Percentiles rank a stretch among this genome's conserved stretches.
Evolutionary conservation across 2,329 filamentous ascomycete genomes (phyloP).

Genomic region (Pestalotiopsis sp.): DNA sequence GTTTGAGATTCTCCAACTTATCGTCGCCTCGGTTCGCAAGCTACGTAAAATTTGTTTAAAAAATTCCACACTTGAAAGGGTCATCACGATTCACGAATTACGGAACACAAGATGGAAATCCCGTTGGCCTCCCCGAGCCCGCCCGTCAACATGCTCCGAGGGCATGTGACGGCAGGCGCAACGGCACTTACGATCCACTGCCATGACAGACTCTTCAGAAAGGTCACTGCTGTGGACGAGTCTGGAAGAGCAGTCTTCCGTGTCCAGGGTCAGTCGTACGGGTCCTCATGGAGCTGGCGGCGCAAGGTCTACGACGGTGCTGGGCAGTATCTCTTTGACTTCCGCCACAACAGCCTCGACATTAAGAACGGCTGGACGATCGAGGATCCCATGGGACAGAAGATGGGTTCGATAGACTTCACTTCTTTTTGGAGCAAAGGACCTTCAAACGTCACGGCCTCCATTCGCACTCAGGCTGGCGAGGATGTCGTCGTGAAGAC

Average conservation of each 20-base stretch:
- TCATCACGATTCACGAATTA: not conserved
- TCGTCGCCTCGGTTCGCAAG: not conserved
- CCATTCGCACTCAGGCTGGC: conserved; percentile 17
- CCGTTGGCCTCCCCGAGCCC: conserved; percentile 12
- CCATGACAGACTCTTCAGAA: conserved; percentile 16
- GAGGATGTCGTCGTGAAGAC: conserved; percentile 19
- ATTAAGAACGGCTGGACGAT: conserved; percentile 21
- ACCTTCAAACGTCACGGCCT: conserved; percentile 17
- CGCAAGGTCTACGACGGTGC: conserved; percentile 18
- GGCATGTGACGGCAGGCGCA: conserved; percentile 4
- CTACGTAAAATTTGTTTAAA: not conserved
- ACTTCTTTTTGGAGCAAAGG: conserved; percentile 12
- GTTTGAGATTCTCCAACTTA: not conserved
- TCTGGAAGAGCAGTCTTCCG: conserved; percentile 13
- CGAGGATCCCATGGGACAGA: conserved; percentile 14
- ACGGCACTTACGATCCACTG: conserved; percentile 12
- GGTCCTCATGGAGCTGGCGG: conserved; percentile 21
- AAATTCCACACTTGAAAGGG: not conserved
- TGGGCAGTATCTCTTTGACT: conserved; percentile 17
- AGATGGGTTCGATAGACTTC: conserved; percentile 18
- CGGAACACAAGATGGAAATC: conserved; percentile 13
- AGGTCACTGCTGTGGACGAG: conserved; percentile 6
- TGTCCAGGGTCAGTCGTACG: conserved; percentile 14
- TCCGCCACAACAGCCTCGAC: conserved; percentile 20
- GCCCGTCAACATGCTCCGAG: conserved; percentile 13